A percentile compares a stretch with the other conserved stretches of the same genome.
Conservation (phyloP, 2,329 filamentous ascomycete species). For the Tolypocladium pustulatum region DNA sequence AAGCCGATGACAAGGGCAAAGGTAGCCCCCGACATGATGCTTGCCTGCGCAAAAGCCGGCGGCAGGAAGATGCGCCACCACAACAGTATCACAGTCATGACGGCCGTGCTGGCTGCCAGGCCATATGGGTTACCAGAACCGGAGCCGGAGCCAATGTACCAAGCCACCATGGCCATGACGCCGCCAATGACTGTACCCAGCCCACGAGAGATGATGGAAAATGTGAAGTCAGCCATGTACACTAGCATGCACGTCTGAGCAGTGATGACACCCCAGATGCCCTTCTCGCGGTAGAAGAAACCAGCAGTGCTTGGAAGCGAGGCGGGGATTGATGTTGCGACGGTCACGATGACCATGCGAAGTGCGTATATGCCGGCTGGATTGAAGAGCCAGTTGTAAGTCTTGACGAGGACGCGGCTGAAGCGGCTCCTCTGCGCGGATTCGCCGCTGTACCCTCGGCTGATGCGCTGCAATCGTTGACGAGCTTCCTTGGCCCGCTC, state of each 20-base stretch:
- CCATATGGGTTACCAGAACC: conserved; percentile 40
- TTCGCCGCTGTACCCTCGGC: conserved; percentile 11
- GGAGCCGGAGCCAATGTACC: conserved; percentile 39
- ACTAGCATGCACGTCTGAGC: conserved; percentile 35
- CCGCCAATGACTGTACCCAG: conserved; percentile 36
- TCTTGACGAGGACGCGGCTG: conserved; percentile 15
- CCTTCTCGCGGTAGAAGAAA: conserved; percentile 41
- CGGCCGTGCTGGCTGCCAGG: conserved; percentile 32
- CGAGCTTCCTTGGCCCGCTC: conserved; percentile 23
- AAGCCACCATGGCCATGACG: conserved; percentile 32
- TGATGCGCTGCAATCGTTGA: conserved; percentile 22
- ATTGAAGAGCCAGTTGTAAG: conserved; percentile 30
- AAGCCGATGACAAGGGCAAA: conserved; percentile 34
- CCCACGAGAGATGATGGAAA: conserved; percentile 29
- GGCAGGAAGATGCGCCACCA: conserved; percentile 25
- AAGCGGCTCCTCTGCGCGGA: conserved; percentile 8
- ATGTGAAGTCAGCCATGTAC: conserved; percentile 40
- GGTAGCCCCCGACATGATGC: conserved; percentile 23
- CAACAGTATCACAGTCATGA: conserved; percentile 21
- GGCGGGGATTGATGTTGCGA: conserved; percentile 30
- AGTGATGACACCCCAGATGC: conserved; percentile 41
- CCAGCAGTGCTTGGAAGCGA: conserved; percentile 30
- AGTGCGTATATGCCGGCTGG: conserved; percentile 34
- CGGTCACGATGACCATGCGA: conserved; percentile 34
- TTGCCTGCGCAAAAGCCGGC: conserved; percentile 14